Evolutionary conservation across 2,329 filamentous ascomycete genomes (phyloP).

Genomic region (Botrytis porri): DNA sequence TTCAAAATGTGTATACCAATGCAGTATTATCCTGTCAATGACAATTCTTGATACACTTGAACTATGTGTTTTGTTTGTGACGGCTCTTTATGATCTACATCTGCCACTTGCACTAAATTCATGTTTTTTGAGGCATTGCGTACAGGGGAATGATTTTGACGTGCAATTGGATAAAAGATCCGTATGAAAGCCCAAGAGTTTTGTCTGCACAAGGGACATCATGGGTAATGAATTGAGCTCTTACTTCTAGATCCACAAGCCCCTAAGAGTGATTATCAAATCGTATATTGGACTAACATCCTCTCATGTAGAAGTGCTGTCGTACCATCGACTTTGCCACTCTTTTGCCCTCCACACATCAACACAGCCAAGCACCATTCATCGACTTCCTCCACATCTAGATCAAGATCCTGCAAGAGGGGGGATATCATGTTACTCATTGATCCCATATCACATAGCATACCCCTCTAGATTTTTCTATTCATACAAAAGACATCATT

Average conservation of each 20-base stretch:
- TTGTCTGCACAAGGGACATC: not conserved
- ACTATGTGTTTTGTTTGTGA: not conserved
- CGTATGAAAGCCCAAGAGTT: too few species aligned
- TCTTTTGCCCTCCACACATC: not conserved
- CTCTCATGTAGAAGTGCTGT: not conserved
- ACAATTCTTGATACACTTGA: constrained; percentile 13
- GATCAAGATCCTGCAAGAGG: not conserved
- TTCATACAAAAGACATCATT: constrained; percentile 3
- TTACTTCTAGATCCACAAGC: not conserved
- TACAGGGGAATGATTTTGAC: not conserved
- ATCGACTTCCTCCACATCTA: not conserved
- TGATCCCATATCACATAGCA: too few species aligned
- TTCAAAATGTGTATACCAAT: constrained; percentile 25
- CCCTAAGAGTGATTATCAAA: not conserved
- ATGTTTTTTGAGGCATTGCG: too few species aligned
- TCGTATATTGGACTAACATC: not conserved
- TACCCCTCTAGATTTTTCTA: not conserved
- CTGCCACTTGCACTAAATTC: not conserved
- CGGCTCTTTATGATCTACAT: not conserved
- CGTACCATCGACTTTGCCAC: not conserved
- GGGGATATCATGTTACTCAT: not conserved
- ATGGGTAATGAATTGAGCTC: not conserved
- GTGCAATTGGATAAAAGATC: not conserved
- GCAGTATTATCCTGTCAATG: constrained; percentile 24
- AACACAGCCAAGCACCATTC: not conserved